Base-by-base conservation (phyloP, 179 eudicot species). In the Vitellaria paradoxa region DNA sequence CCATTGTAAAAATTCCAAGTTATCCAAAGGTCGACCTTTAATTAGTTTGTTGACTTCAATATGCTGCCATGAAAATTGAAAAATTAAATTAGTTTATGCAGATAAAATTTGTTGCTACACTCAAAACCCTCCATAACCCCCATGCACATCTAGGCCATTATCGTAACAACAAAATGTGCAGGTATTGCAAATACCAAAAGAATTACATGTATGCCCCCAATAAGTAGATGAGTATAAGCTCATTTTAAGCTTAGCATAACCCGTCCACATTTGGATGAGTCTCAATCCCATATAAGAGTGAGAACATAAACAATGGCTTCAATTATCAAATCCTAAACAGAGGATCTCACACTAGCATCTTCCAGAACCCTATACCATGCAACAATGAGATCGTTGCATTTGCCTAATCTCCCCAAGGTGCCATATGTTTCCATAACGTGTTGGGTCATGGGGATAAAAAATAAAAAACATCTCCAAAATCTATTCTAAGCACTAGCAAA, bases 1-100 rank as follows among this genome's bases (percentile, higher is more conserved):
- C 98, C 98, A 94, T 77, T 94, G 98, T 75, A 94, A 85, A 83
- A 94, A 91, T 86, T 94, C 97, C 88, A 94, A 83, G 78, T 94
- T 94, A 83, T 94, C 98, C 88, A 94, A 77, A 46, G 98, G 94
- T 73, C 97, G 88, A 70, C 91, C 94, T 82, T 94, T 94, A 65
- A 94, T 88, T 42, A 94, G 88, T 79, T 81, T 93, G 86, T 90
- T 91, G 59, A 94, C 97, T 78, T 94, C 97, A 79, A 94, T 86
- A 85, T 94, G 93, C 98, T 94, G 89, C 81, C 63, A 84, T 63
- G 46, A 69, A 76, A 61, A 68, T 59, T 9, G 68, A 77, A 49
- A 70, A 66, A 67, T 65, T 21, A 61, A 56, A 50, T 50, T 76
- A 26, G 17, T 47, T 2, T 30, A 64, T 5, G 24, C 61, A 64